These are phyloP conservation scores for Hamigera avellanea DNA, from an alignment of 495 filamentous ascomycete species.

Conservation along the genomic window DNA sequence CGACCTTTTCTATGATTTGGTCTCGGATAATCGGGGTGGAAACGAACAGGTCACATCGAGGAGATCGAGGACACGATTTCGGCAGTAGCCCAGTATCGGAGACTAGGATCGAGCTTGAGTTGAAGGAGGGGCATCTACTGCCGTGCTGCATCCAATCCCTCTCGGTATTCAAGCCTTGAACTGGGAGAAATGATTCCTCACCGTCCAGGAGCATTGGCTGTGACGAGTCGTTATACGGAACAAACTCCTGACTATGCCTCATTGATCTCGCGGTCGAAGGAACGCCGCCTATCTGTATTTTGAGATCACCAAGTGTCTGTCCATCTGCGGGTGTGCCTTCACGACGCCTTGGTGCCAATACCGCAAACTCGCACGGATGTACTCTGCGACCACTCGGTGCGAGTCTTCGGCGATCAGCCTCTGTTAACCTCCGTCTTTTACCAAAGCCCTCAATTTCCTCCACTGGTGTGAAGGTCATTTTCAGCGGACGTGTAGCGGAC, in stretches of 20 bases:
- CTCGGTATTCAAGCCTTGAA: neutral
- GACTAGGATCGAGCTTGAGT: neutral
- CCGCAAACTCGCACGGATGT: neutral
- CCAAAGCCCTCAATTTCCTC: constrained; percentile 25
- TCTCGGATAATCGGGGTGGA: no score
- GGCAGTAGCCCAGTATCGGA: no score
- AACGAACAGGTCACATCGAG: no score
- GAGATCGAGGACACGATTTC: no score
- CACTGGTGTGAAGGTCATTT: constrained; percentile 16
- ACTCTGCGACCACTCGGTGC: constrained; percentile 2
- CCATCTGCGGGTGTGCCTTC: neutral
- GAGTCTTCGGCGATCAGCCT: constrained; percentile 16
- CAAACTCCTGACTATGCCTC: constrained; percentile 4
- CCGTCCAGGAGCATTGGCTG: constrained; percentile 25
- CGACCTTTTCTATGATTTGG: neutral
- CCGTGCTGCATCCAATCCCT: neutral
- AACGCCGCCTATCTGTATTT: no score
- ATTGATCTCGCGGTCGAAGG: neutral
- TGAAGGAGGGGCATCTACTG: neutral
- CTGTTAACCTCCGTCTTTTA: constrained; percentile 26
- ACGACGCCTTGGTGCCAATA: neutral
- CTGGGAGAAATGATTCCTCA: constrained; percentile 5
- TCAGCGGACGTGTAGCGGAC: constrained; percentile 20
- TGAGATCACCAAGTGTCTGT: no score
- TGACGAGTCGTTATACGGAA: constrained; percentile 13